Evolutionary conservation across 495 filamentous ascomycete species (phyloP), one percentile per base, ranked within the genome.

Genomic region (Clohesyomyces aquaticus): DNA sequence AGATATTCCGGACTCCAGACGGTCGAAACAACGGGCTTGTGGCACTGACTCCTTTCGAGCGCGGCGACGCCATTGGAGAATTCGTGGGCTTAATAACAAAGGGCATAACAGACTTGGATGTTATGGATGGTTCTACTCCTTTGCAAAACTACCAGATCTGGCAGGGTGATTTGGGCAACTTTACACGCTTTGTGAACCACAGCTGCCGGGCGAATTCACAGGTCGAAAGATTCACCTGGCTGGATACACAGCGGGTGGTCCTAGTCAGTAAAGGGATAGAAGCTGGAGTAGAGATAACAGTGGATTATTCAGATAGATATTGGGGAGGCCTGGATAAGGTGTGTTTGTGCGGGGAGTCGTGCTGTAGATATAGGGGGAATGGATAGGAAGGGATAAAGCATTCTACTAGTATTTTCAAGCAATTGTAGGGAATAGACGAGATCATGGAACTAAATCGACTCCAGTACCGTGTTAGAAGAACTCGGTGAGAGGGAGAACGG

Each of bases 231-330:
- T 78, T 80, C 61, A 71, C 71, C 22, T 78, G 78, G 76, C 52
- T 74, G 6, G 75, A 77, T 27, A 66, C 61, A 21, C 75, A 79
- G 63, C 66, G 77, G 16, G 77, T 78, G 42, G 69, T 79, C 47
- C 71, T 79, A 3, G 76, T 79, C 8, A 75, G 71, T 12, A 73
- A 73, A 50, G 76, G 76, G 2, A 74, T 77, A 16, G 57, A 60
- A 16, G 74, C 77, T 1, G 76, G 74, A 6, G 66, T 57, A n/a
- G 77, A 78, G 65, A 68, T 79, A 35, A 78, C 76, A 19, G 78
- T 78, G 14, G 76, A 78, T 58, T 79, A 78, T 59, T 75, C 72
- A n/a, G 74, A 76, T 50, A 63, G 71, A 43, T 78, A 78, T 55
- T 79, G 77, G 76, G 72, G 67, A 43, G 66, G 71, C n/a, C 55